phyloP scores from a whole-genome alignment of 2,329 filamentous ascomycete species.

The Hymenoscyphus linearis region DNA sequence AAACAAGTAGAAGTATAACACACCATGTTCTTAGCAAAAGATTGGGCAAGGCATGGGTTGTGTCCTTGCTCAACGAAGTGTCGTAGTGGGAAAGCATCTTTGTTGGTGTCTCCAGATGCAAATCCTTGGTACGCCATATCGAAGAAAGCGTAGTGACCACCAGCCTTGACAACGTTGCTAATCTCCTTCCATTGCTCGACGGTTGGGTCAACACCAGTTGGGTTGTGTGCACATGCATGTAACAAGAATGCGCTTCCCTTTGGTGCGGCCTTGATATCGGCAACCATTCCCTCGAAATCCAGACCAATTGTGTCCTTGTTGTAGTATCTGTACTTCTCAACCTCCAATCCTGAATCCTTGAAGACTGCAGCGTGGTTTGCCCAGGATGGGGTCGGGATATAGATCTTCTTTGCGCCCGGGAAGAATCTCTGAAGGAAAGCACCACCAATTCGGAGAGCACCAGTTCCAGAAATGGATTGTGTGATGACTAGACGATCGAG shows the following conservation, averaged over 20 bases:
- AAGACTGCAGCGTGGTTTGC: conserved; percentile 98
- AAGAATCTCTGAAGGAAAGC: conserved; percentile 91
- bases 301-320: conserved; percentile 98
- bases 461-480: conserved; percentile 96
- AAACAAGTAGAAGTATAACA: conserved; percentile 18
- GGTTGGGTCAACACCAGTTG: conserved; percentile 91
- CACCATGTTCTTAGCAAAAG: conserved; percentile 99
- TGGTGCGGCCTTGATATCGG: conserved; percentile 84
- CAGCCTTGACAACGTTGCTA: conserved; percentile 76
- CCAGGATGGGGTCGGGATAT: conserved; percentile 94
- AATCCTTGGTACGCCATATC: conserved; percentile 99
- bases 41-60: conserved; percentile 82
- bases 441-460: conserved; percentile 88
- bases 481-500: conserved; percentile 83
- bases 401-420: conserved; percentile 88
- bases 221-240: conserved; percentile 97
- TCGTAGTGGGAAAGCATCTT: conserved; percentile 88
- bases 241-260: conserved; percentile 85
- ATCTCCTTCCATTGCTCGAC: conserved; percentile 90
- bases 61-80: conserved; percentile 93
- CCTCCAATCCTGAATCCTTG: conserved; percentile 82
- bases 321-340: conserved; percentile 97
- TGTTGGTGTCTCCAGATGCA: conserved; percentile 84
- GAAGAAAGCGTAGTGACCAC: conserved; percentile 92
- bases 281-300: conserved; percentile 90